Base-by-base conservation (phyloP, 2,329 filamentous ascomycete genomes). In the Sporothrix curviconia region DNA sequence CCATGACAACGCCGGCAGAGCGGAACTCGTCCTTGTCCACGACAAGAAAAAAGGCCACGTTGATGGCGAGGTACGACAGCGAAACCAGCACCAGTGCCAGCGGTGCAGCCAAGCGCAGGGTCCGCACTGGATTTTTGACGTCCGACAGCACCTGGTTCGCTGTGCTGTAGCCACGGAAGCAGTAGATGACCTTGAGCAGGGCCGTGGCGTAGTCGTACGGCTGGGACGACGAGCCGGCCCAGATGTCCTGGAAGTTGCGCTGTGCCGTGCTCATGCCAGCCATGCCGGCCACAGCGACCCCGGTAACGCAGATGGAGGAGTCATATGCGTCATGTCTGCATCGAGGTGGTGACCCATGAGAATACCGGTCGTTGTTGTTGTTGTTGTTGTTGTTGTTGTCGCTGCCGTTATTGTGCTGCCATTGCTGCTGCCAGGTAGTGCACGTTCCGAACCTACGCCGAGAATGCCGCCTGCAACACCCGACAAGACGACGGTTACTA, bases 11-110 rank as follows among this genome's bases (percentile, higher is more conserved):
- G 17, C 79, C 81, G 0, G 78, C 78, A 2, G 70, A 68, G 15
- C 76, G 69, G 61, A 85, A 80, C 57, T 82, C 77, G 6, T 79
- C 74, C 60, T 77, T 77, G 17, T 80, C 77, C 1, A 83, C 79
- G 7, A 79, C 81, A 3, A 79, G 76, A 62, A 84, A 83, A 67
- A 83, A 83, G 19, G 81, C 78, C 34, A 82, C 73, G 65, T 82
- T 83, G 66, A 77, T 74, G 42, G 82, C 71, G 67, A 83, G 77
- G 65, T 84, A 84, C 1, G 80, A 67, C 24, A 81, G 66, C 0
- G 77, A 76, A n/a, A 82, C 78, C 8, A 77, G 71, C n/a, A 70
- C 68, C 8, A 84, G 74, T 1, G 80, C 81, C 3, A 78, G 61
- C 0, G 81, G 79, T 0, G 79, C 79, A 0, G 80, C 81, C 36